These are phyloP conservation scores for Magnolia changhungtana DNA, from an alignment of 164 flowering plant genomes.

Conservation along the genomic window DNA sequence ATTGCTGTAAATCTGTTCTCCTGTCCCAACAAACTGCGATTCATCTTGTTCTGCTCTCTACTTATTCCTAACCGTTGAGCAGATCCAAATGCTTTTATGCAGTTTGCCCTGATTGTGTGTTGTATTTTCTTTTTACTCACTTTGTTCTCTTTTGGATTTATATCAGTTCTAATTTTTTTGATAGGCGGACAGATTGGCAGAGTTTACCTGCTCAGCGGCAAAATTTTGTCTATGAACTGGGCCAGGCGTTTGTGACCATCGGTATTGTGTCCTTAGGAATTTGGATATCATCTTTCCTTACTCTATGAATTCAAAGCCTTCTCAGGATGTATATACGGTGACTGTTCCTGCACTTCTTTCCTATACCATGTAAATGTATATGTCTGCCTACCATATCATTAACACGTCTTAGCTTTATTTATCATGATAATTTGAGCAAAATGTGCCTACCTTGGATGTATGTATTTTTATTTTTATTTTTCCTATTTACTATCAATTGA, in stretches of 20 bases:
- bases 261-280: conserved; percentile 77
- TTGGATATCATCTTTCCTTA: conserved; percentile 67
- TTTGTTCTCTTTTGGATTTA: not conserved
- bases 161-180: not conserved
- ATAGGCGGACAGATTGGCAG: conserved; percentile 81
- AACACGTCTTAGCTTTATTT: not conserved
- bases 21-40: too few species aligned
- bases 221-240: conserved; percentile 52
- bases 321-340: conserved; percentile 29
- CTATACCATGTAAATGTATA: conserved; percentile 16
- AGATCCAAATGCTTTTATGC: not conserved
- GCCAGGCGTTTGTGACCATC: conserved; percentile 80
- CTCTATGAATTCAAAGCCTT: conserved; percentile 24
- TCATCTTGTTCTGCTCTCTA: not conserved
- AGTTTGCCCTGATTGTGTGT: not conserved
- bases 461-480: not conserved
- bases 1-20: too few species aligned
- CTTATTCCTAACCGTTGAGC: not conserved
- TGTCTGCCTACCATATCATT: conserved; percentile 5
- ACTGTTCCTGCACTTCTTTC: conserved; percentile 1
- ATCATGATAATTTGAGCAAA: not conserved
- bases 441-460: not conserved
- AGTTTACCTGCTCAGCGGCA: conserved; percentile 53
- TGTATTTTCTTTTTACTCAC: not conserved
- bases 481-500: too few species aligned